Conservation (phyloP, 2,329 filamentous ascomycete species). For the Blastomyces silverae region DNA sequence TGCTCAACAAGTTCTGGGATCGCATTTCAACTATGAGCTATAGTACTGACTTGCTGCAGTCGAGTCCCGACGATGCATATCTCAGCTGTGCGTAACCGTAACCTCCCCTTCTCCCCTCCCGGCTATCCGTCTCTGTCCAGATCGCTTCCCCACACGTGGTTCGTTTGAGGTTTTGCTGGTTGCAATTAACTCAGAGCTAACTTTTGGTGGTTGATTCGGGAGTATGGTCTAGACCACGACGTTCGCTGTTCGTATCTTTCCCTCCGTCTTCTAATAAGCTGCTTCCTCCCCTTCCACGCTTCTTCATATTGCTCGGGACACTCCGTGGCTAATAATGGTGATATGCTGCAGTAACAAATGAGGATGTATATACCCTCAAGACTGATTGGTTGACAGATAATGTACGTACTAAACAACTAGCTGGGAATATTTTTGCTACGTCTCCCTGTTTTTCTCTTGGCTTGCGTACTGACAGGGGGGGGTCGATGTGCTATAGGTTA, state of each 20-base stretch:
- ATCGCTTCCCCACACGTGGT: not conserved
- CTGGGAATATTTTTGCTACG: not conserved
- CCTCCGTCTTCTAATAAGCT: not conserved
- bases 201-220: slow-evolving; percentile 1
- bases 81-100: slow-evolving; percentile 56
- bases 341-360: slow-evolving; percentile 63
- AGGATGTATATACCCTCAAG: slow-evolving; percentile 82
- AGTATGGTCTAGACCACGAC: slow-evolving; percentile 51
- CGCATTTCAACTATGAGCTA: slow-evolving; percentile 4
- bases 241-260: slow-evolving; percentile 50
- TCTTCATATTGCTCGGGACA: not conserved
- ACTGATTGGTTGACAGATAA: slow-evolving; percentile 97
- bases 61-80: slow-evolving; percentile 61
- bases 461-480: not conserved
- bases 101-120: not conserved
- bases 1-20: slow-evolving; percentile 18
- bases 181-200: slow-evolving; percentile 22
- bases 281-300: not conserved
- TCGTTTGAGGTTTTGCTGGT: not conserved
- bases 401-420: slow-evolving; percentile 47
- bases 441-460: not conserved
- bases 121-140: not conserved
- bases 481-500: slow-evolving; percentile 55
- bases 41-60: slow-evolving; percentile 28
- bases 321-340: not conserved